Evolutionary conservation across 2,329 filamentous ascomycete species (phyloP).

Genomic region (Stemphylium vesicarium): DNA sequence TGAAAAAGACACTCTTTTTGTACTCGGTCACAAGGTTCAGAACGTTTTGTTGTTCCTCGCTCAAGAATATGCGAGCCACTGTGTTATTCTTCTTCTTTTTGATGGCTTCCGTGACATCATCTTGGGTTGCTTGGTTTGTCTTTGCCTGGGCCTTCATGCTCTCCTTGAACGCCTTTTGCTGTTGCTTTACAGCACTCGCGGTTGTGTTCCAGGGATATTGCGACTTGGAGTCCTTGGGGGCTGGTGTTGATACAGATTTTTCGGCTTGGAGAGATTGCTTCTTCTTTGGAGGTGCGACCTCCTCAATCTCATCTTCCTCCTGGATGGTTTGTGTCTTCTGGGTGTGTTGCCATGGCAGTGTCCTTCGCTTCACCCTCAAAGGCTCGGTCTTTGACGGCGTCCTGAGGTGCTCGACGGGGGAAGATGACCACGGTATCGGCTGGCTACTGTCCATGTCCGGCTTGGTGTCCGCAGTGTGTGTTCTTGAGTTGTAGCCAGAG

Average conservation of each 20-base stretch:
- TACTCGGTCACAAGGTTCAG: slow-evolving; percentile 80
- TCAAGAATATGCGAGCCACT: slow-evolving; percentile 71
- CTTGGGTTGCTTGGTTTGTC: slow-evolving; percentile 45
- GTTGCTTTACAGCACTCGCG: slow-evolving; percentile 75
- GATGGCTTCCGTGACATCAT: slow-evolving; percentile 56
- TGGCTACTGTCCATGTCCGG: slow-evolving; percentile 56
- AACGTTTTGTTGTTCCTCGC: slow-evolving; percentile 84
- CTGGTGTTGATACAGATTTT: slow-evolving; percentile 53
- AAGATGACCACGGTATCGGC: slow-evolving; percentile 75
- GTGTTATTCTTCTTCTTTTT: slow-evolving; percentile 53
- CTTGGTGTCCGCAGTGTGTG: slow-evolving; percentile 23
- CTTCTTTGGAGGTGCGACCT: slow-evolving; percentile 34
- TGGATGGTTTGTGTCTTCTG: slow-evolving; percentile 35
- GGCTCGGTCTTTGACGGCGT: slow-evolving; percentile 33
- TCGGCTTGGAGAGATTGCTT: slow-evolving; percentile 40
- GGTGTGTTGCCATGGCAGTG: slow-evolving; percentile 65
- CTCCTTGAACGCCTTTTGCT: slow-evolving; percentile 75
- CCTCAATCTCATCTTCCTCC: slow-evolving; percentile 25
- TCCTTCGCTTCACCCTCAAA: slow-evolving; percentile 36
- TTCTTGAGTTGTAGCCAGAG: slow-evolving; percentile 38
- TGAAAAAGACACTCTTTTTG: slow-evolving; percentile 93
- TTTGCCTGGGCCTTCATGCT: slow-evolving; percentile 61
- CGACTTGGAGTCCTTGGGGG: slow-evolving; percentile 45
- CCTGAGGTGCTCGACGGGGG: slow-evolving; percentile 57
- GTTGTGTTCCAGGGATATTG: slow-evolving; percentile 73